Conservation (phyloP, 2,329 filamentous ascomycete genomes). For the Cladophialophora bantiana region DNA sequence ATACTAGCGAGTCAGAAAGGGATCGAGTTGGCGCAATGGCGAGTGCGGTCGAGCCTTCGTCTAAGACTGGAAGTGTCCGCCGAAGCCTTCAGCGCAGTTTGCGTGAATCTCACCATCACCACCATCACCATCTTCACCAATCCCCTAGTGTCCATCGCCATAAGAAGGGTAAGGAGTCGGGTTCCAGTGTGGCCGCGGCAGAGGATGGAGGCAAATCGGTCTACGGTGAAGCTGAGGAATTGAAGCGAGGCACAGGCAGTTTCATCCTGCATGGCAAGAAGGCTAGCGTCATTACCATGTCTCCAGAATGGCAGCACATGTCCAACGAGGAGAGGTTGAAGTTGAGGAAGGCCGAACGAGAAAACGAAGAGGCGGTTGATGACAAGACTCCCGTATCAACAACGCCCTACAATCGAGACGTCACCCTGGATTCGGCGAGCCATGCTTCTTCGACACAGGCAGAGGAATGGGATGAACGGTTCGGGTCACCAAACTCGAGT, state of each 20-base stretch:
- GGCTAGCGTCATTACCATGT: constrained; percentile 95
- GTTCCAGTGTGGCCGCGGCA: constrained; percentile 62
- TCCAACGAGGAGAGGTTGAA: constrained; percentile 75
- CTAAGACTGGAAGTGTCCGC: constrained; percentile 73
- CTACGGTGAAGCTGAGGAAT: constrained; percentile 66
- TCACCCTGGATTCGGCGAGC: constrained; percentile 23
- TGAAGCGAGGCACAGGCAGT: constrained; percentile 80
- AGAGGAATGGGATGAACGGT: constrained; percentile 22
- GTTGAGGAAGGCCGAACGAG: constrained; percentile 57
- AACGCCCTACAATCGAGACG: constrained; percentile 8
- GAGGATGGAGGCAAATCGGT: constrained; percentile 59
- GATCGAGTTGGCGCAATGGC: constrained; percentile 50
- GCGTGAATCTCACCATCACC: constrained; percentile 65
- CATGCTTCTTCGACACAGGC: constrained; percentile 9
- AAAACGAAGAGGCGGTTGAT: constrained; percentile 13
- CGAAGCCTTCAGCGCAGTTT: constrained; percentile 89
- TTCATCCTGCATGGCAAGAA: constrained; percentile 99
- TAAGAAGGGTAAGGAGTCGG: constrained; percentile 77
- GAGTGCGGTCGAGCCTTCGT: constrained; percentile 49
- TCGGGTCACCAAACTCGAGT: constrained; percentile 25
- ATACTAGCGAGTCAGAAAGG: constrained; percentile 53
- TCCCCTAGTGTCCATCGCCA: constrained; percentile 69
- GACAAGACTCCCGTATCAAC: neutral
- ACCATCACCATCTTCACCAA: constrained; percentile 59
- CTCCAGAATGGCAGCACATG: constrained; percentile 83